Percentiles rank a stretch among this genome's conserved stretches.
Conservation (phyloP, 768 basidiomycete species). For the Lyophyllum shimeji region DNA sequence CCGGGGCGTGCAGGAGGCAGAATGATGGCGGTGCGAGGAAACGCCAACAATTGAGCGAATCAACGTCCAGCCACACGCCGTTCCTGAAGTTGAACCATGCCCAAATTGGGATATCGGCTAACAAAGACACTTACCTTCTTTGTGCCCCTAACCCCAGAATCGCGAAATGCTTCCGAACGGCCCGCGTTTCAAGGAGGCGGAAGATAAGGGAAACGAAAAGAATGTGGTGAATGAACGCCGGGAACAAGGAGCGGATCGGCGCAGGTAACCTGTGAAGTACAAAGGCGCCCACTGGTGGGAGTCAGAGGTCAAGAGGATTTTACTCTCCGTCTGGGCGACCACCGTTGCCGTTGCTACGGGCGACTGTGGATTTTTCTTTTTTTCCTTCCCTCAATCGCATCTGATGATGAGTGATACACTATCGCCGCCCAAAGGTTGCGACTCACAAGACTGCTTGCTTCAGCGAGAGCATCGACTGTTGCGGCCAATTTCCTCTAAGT, state of each 20-base stretch:
- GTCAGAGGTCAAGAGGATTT: slow-evolving; percentile 2
- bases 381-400: not conserved
- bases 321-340: not conserved
- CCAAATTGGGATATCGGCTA: slow-evolving; percentile 13
- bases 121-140: slow-evolving; percentile 13
- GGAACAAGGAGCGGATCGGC: not conserved
- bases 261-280: not conserved
- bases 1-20: slow-evolving; percentile 26
- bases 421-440: too few relatives aligned
- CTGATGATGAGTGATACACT: not conserved
- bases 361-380: not conserved
- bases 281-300: slow-evolving; percentile 9
- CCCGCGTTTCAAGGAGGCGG: slow-evolving; percentile 9
- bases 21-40: slow-evolving; percentile 21
- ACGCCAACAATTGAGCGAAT: slow-evolving; percentile 10
- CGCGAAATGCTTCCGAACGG: not conserved
- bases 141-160: slow-evolving; percentile 17
- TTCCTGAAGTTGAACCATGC: slow-evolving; percentile 27
- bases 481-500: too few relatives aligned
- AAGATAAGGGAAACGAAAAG: not conserved
- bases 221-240: not conserved
- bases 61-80: slow-evolving; percentile 10
- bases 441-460: too few relatives aligned
- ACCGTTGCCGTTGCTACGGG: slow-evolving; percentile 15
- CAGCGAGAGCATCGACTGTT: too few relatives aligned